phyloP scores from a whole-genome alignment of 108 stramenopile species.

The Skeletonema tropicum region DNA sequence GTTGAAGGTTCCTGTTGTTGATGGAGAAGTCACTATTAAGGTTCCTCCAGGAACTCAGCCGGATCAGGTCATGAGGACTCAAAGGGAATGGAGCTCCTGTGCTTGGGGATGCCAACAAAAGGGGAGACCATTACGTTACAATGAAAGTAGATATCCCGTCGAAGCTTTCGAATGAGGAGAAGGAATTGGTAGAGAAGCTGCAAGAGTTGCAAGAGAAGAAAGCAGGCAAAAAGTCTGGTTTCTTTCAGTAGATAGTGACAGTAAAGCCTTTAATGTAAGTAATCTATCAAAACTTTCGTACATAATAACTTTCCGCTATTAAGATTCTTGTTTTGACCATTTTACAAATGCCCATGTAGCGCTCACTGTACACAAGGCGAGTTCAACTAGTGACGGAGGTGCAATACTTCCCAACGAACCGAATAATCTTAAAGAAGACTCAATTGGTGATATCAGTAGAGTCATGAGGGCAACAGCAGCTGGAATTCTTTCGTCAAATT shows the following conservation, averaged over 20 bases:
- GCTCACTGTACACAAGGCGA: constrained; percentile 18
- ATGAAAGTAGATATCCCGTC: constrained; percentile 95
- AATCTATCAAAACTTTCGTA: not conserved
- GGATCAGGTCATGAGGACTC: constrained; percentile 93
- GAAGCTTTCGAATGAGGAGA: constrained; percentile 88
- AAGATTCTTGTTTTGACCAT: constrained; percentile 9
- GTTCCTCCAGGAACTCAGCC: constrained; percentile 97
- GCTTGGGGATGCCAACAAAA: constrained; percentile 72
- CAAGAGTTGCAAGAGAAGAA: constrained; percentile 79
- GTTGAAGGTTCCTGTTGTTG: constrained; percentile 91
- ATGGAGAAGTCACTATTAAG: constrained; percentile 96
- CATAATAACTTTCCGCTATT: not conserved
- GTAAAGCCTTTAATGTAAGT: constrained; percentile 2
- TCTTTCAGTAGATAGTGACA: constrained; percentile 44
- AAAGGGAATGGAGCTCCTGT: constrained; percentile 92
- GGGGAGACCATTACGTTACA: constrained; percentile 97
- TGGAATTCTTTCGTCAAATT: constrained; percentile 21
- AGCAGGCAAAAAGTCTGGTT: constrained; percentile 56
- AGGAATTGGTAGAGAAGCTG: constrained; percentile 83
- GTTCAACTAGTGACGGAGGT: constrained; percentile 17
- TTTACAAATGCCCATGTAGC: constrained; percentile 24
- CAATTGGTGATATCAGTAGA: constrained; percentile 19
- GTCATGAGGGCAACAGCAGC: constrained; percentile 20
- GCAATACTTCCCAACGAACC: constrained; percentile 14
- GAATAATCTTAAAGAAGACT: constrained; percentile 14